Conservation (phyloP, 2,329 filamentous ascomycete species). For the Orbilia brochopaga region DNA sequence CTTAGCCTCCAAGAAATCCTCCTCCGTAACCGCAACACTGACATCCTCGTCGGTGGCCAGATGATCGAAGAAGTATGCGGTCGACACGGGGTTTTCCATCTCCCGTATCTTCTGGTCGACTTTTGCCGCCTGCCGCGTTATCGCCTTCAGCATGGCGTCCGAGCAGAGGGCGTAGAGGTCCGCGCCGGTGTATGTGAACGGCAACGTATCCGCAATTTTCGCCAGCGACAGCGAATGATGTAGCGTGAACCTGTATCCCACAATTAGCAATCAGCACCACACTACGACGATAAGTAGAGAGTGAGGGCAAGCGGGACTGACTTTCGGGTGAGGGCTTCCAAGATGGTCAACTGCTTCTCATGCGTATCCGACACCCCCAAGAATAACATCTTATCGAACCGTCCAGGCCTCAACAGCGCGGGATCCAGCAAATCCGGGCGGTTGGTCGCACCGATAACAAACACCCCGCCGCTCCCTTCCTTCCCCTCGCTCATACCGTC, state of each 20-base stretch:
- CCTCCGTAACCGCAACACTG: slow-evolving; percentile 83
- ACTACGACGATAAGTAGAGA: neutral
- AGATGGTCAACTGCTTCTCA: slow-evolving; percentile 90
- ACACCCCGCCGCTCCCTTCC: slow-evolving; percentile 80
- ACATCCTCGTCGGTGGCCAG: slow-evolving; percentile 81
- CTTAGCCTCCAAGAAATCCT: slow-evolving; percentile 83
- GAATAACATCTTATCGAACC: slow-evolving; percentile 99
- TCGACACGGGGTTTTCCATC: slow-evolving; percentile 67
- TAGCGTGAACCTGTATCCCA: slow-evolving; percentile 73
- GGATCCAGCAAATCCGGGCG: slow-evolving; percentile 90
- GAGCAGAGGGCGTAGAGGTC: slow-evolving; percentile 97
- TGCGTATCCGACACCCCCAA: slow-evolving; percentile 95
- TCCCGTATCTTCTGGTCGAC: slow-evolving; percentile 82
- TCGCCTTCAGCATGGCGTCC: slow-evolving; percentile 98
- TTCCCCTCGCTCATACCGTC: slow-evolving; percentile 97
- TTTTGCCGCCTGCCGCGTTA: slow-evolving; percentile 82
- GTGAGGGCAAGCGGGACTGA: slow-evolving; percentile 61
- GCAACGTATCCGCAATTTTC: slow-evolving; percentile 75
- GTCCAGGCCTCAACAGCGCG: slow-evolving; percentile 82
- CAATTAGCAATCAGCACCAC: slow-evolving; percentile 39
- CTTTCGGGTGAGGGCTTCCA: slow-evolving; percentile 94
- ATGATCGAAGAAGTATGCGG: slow-evolving; percentile 96
- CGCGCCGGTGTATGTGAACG: slow-evolving; percentile 95
- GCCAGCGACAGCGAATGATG: slow-evolving; percentile 77
- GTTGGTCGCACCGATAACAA: slow-evolving; percentile 96